Evolutionary conservation across 768 basidiomycete species (phyloP), one percentile per base, ranked within the genome.

Genomic region (Collybiopsis confluens): DNA sequence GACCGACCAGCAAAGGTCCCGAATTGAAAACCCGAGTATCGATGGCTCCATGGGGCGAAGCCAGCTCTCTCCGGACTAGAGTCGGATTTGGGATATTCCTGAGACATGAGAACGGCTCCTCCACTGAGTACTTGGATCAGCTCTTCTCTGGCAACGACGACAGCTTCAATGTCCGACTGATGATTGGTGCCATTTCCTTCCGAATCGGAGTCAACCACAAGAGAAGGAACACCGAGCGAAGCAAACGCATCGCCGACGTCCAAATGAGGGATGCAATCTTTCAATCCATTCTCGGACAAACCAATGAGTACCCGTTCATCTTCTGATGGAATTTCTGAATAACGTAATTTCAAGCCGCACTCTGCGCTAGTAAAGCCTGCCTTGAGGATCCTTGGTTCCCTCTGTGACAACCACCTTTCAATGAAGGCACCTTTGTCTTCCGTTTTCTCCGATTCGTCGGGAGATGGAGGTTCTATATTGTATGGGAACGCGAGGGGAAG

Each of bases 21-120:
- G 62, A 93, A 94, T 61, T 93, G 91, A 63, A 92, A 90, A 0
- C 94, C 95, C 58, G 89, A 92, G 65, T 98, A 98, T 15, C 93
- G 77, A 27, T 93, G 76, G 4, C 90, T 86, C 91, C 92, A 98
- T 0, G 96, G 87, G 3, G 83, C 82, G 60, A 88, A 88, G 1
- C 37, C 35, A 21, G 16, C 36, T 13, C 45, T 46, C 21, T 46
- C 45, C 3, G 45, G 27, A 23, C 16, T 50, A 3, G 36, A 21
- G 6, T 50, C 48, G 6, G 48, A 52, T 33, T 43, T 43, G 13
- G 51, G 48, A 23, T 50, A 50, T 4, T 52, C 51, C 16, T 52
- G 62, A 8, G 78, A 78, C 74, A 87, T 81, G 37, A 96, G 77
- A 6, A 85, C 78, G 11, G 80, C 81, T 58, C 87, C 79, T 0